Evolutionary conservation across 371 early-diverging fungal species (phyloP).

Genomic region (Mucor sp.): DNA sequence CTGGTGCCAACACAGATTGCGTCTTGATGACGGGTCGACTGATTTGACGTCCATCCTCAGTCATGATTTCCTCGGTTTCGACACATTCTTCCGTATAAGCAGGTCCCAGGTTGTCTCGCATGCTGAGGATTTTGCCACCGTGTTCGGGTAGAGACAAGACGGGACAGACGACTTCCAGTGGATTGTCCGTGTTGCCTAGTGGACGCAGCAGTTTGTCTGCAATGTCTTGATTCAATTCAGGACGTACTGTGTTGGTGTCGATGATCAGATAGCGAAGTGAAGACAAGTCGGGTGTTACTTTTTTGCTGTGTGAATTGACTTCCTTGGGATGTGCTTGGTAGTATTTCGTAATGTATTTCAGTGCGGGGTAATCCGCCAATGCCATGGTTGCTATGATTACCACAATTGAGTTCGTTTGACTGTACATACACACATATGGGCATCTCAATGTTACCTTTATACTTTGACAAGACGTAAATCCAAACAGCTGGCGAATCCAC

Average conservation of each 20-base stretch:
- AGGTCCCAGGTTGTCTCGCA: conserved; percentile 47
- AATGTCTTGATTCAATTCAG: conserved; percentile 56
- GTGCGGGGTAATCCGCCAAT: conserved; percentile 66
- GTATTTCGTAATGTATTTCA: conserved; percentile 52
- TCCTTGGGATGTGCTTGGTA: conserved; percentile 44
- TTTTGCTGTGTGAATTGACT: conserved; percentile 51
- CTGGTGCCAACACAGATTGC: conserved; percentile 30
- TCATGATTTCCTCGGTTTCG: background rate
- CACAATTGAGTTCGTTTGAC: background rate
- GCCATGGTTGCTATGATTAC: conserved; percentile 56
- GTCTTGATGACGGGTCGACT: conserved; percentile 1
- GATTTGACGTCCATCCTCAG: conserved; percentile 9
- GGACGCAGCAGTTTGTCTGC: conserved; percentile 63
- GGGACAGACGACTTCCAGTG: conserved; percentile 62
- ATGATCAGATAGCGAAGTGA: conserved; percentile 63
- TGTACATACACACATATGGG: background rate
- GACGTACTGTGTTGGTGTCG: conserved; percentile 62
- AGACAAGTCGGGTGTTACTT: conserved; percentile 58
- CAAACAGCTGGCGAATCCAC: conserved; percentile 72
- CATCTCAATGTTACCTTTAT: conserved; percentile 32
- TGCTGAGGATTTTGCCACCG: conserved; percentile 69
- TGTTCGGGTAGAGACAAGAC: conserved; percentile 70
- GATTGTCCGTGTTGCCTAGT: conserved; percentile 45
- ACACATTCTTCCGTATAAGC: conserved; percentile 21
- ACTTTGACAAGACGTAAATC: conserved; percentile 69